phyloP scores from a whole-genome alignment of 2,329 filamentous ascomycete genomes.

The Alternaria dauci region DNA sequence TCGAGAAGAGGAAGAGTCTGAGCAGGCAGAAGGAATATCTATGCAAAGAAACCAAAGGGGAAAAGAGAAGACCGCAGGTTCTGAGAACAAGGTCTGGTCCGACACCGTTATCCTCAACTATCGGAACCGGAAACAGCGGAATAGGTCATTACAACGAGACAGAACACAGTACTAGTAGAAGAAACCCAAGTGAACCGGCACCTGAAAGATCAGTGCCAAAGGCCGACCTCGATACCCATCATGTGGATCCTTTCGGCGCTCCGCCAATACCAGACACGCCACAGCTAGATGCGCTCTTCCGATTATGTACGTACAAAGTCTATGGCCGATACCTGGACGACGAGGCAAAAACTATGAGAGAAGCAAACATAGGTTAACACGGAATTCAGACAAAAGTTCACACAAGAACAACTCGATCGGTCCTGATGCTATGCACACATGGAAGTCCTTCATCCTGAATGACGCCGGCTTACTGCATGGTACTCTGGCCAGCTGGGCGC shows the following conservation, averaged over 20 bases:
- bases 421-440: conserved; percentile 32
- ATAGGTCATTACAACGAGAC: too few species aligned
- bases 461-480: conserved; percentile 37
- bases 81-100: neutral
- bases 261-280: conserved; percentile 33
- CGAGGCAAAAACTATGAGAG: neutral
- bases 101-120: neutral
- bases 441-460: conserved; percentile 33
- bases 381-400: conserved; percentile 23
- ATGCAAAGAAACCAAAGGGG: neutral
- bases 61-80: neutral
- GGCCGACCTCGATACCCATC: conserved; percentile 22
- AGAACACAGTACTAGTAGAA: neutral
- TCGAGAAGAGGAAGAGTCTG: neutral
- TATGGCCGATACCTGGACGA: too few species aligned
- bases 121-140: neutral
- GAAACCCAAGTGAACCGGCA: neutral
- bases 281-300: conserved; percentile 32
- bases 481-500: conserved; percentile 40
- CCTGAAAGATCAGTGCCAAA: conserved; percentile 3
- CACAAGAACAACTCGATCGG: conserved; percentile 30
- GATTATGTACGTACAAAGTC: conserved; percentile 29
- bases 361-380: neutral
- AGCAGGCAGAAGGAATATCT: neutral
- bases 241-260: conserved; percentile 37